Evolutionary conservation across 257 asterid genomes (phyloP), one percentile per base, ranked within the genome.

Genomic region (Primulina huaijiensis): DNA sequence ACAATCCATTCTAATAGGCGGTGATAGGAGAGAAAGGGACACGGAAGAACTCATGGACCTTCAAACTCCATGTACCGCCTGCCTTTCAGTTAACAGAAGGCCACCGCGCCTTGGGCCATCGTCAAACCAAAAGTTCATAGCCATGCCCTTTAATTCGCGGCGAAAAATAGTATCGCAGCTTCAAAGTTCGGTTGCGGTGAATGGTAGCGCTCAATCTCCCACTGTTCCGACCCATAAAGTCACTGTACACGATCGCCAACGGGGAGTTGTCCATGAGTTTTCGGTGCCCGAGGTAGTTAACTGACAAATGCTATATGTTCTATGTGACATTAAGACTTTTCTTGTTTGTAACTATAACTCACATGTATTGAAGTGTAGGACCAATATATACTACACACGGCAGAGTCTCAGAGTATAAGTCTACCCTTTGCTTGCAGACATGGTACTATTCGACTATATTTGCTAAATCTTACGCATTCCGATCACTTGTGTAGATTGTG

Each of bases 401-500:
- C 97, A 5, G 98, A 92, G 79, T 85, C 85, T 62, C 98, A 90
- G 88, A 71, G 87, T 74, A 92, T 92, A 75, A 78, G 55, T 55
- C 95, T 92, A 40, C 98, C 97, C 12, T 92, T 92, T 73, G 95
- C 98, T 72, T 92, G 98, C 89, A 88, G 98, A 84, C 96, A 88
- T 69, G 98, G 98, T 92, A 90, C 69, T 81, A 80, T 73, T 83
- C 89, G 73, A 37, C 64, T 64, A 33, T 30, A 35, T 31, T 68
- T 67, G 59, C 63, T 73, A 33, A 7, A 50, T 25, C 61, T 62
- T 40, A 72, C 16, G 31, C 20, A 25, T 20, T 50, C 30, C 46
- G 19, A 14, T 14, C 33, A 9, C 4, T 35, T 74, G 31, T 69
- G 56, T 57, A 7, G 33, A 40, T 4, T 38, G 20, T 46, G 35